Evolutionary conservation across 2,329 filamentous ascomycete species (phyloP).

Genomic region (Sporothrix variecibatus): DNA sequence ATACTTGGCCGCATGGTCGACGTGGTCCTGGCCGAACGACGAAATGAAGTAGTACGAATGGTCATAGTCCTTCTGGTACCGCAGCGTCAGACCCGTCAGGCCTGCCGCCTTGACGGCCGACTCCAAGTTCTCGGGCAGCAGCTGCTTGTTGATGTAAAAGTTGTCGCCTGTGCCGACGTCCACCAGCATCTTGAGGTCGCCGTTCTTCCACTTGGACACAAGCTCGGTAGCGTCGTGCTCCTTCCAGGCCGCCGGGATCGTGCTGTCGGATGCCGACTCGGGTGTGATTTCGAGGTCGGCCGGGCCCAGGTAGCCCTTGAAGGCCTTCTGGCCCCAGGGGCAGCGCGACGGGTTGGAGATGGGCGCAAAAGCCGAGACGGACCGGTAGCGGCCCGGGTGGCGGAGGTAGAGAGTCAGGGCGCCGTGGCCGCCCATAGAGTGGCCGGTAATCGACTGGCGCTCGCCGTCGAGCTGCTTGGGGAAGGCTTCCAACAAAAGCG

Average conservation of each 20-base stretch:
- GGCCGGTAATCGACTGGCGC: constrained; percentile 82
- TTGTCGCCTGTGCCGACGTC: constrained; percentile 94
- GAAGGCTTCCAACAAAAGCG: constrained; percentile 71
- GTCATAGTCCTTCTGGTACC: constrained; percentile 90
- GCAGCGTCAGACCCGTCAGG: constrained; percentile 69
- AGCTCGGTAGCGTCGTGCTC: constrained; percentile 92
- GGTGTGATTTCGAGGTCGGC: constrained; percentile 42
- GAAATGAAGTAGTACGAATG: constrained; percentile 98
- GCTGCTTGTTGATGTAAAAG: constrained; percentile 92
- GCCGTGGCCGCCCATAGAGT: constrained; percentile 97
- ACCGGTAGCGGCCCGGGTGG: constrained; percentile 87
- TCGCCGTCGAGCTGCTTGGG: constrained; percentile 65
- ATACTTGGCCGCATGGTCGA: constrained; percentile 88
- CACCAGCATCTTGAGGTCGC: constrained; percentile 74
- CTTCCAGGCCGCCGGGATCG: constrained; percentile 69
- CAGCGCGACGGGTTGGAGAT: constrained; percentile 83
- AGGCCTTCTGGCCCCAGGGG: constrained; percentile 96
- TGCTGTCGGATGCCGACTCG: constrained; percentile 24
- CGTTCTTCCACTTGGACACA: constrained; percentile 67
- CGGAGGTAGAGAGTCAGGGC: constrained; percentile 90
- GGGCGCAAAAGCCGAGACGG: constrained; percentile 86
- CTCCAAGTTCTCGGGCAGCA: constrained; percentile 91
- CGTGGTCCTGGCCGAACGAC: constrained; percentile 84
- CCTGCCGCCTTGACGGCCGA: constrained; percentile 76
- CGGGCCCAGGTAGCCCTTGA: constrained; percentile 82